phyloP scores from a whole-genome alignment of 2,329 filamentous ascomycete genomes.

The Bipolaris victoriae region DNA sequence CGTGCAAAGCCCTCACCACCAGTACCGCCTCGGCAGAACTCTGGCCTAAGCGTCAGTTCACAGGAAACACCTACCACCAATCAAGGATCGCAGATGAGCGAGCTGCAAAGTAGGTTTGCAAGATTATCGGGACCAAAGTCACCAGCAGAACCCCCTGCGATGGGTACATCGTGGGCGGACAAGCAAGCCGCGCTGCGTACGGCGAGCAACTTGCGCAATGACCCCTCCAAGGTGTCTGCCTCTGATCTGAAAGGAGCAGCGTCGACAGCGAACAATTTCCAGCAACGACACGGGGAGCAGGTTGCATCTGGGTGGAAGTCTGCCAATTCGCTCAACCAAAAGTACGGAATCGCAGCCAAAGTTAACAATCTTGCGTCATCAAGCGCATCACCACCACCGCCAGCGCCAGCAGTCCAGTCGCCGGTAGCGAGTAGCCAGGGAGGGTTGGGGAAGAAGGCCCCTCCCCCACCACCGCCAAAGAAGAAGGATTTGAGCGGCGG shows the following conservation, averaged over 20 bases:
- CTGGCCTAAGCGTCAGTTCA: conserved; percentile 19
- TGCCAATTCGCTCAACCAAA: conserved; percentile 65
- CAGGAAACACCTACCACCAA: conserved; percentile 24
- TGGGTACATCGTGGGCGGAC: conserved; percentile 68
- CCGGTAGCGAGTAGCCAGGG: conserved; percentile 33
- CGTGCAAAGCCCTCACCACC: conserved; percentile 39
- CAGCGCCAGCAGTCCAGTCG: conserved; percentile 32
- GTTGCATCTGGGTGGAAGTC: conserved; percentile 65
- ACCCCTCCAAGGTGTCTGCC: conserved; percentile 66
- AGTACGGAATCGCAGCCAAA: conserved; percentile 62
- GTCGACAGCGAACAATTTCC: conserved; percentile 70
- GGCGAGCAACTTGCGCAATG: conserved; percentile 63
- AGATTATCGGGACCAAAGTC: conserved; percentile 46
- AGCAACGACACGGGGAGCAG: conserved; percentile 72
- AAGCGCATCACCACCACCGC: conserved; percentile 30
- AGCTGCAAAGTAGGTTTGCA: conserved; percentile 71
- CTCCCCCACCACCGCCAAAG: conserved; percentile 65
- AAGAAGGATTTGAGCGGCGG: conserved; percentile 58
- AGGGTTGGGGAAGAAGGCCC: conserved; percentile 58
- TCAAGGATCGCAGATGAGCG: conserved; percentile 60
- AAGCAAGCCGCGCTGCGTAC: conserved; percentile 67
- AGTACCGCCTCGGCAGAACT: conserved; percentile 35
- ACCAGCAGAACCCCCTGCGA: conserved; percentile 39
- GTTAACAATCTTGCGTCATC: conserved; percentile 52
- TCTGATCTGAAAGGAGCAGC: conserved; percentile 65